Base-by-base conservation (phyloP, 73 alveolate genomes). In the Uronychia binucleata region DNA sequence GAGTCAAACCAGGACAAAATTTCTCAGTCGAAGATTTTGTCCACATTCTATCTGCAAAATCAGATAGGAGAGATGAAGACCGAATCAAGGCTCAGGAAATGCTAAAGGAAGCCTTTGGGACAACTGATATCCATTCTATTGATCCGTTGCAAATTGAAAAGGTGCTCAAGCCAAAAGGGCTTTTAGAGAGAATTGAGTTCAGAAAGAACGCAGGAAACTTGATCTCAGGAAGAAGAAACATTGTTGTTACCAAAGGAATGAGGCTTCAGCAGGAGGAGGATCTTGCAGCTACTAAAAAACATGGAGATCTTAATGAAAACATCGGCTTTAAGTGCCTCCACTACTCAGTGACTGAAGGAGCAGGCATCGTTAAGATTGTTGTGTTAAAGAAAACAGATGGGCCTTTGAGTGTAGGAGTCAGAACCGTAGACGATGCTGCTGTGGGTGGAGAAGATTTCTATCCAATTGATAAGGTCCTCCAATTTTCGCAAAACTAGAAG, bases 381-480 rank as follows among this genome's bases (percentile, higher is more conserved):
- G 75, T 89, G 31, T 31, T 59, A n/a, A 83, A 85, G 78, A 89
- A 89, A 76, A 57, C 31, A 57, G 80, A 83, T 5, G 74, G 31
- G 29, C 30, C 28, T 11, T 81, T 78, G n/a, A 30, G 30, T 0
- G 59, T 89, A 25, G 95, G 92, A 34, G 89, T 89, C 32, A 78
- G 95, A 59, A 89, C 95, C 5, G 58, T 89, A 8, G 89, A 89
- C 75, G 95, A 92, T 1, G 79, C 92, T 26, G 95, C 95, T 0
- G 78, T 77, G 31, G 90, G 86, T 0, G 86, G 86, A 1, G 86
- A 26, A 0, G 95, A 89, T 34, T 89, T 74, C 57, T 60, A 59
- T 26, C 59, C 46, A 33, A 59, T 83, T 14, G 92, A 83, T 75
- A 67, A 86, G 57, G 28, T 82, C 30, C 28, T 89, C n/a, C 34